Evolutionary conservation across 352 stramenopile genomes (phyloP).

Genomic region (Elongisporangium anandrum): DNA sequence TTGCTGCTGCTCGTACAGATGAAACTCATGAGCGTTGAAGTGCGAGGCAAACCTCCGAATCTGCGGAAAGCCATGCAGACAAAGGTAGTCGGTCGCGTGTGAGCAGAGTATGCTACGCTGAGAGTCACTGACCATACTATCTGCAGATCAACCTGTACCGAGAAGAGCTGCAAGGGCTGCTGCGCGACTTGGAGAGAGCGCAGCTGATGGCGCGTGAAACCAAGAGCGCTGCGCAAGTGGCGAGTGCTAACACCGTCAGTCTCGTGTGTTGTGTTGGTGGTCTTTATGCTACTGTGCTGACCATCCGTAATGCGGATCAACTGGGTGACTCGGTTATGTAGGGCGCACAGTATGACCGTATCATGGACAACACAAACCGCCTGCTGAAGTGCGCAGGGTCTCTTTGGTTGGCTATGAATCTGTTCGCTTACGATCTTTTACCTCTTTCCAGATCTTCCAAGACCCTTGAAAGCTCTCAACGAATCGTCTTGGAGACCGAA

Average conservation of each 20-base stretch:
- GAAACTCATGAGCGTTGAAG: conserved; percentile 77
- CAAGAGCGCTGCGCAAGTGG: conserved; percentile 20
- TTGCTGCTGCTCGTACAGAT: conserved; percentile 28
- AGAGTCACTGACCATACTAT: background rate
- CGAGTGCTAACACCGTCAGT: conserved; percentile 24
- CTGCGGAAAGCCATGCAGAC: conserved; percentile 69
- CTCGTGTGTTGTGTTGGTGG: background rate
- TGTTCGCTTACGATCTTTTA: background rate
- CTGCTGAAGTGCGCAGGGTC: conserved; percentile 34
- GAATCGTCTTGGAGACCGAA: conserved; percentile 62
- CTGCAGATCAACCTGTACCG: conserved; percentile 61
- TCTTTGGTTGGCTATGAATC: background rate
- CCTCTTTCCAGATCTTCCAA: conserved; percentile 40
- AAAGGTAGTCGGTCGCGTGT: conserved; percentile 26
- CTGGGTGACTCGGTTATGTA: too few relatives aligned
- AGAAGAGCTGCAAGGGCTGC: conserved; percentile 62
- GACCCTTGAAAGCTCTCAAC: conserved; percentile 57
- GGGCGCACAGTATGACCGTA: conserved; percentile 64
- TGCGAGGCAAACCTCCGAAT: conserved; percentile 51
- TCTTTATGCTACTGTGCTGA: background rate
- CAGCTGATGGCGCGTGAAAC: conserved; percentile 59
- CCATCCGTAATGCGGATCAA: too few relatives aligned
- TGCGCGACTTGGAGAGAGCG: conserved; percentile 63
- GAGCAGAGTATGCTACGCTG: background rate
- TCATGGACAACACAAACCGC: conserved; percentile 62